phyloP scores from a whole-genome alignment of 1,139 yeast species.

The Eremothecium cymbalariae region DNA sequence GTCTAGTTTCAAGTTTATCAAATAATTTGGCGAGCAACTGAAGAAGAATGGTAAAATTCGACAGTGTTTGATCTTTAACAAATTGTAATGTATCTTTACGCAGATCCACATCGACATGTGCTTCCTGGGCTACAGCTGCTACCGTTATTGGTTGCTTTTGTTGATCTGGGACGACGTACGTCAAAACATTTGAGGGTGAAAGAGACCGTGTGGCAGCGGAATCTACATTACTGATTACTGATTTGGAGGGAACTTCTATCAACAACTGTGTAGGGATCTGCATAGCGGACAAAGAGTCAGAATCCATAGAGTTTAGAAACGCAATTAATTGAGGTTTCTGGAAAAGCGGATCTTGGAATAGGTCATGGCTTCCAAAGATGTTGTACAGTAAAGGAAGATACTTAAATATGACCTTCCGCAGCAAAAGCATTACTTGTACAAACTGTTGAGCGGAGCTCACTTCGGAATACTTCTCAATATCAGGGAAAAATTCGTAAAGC shows the following conservation, averaged over 20 bases:
- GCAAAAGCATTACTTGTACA: slow-evolving; percentile 18
- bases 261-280: no score
- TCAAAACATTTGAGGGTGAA: no score
- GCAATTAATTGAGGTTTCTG: slow-evolving; percentile 19
- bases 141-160: no score
- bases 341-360: slow-evolving; percentile 23
- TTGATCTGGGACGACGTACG: no score
- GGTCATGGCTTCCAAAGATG: slow-evolving; percentile 27
- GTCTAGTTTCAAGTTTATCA: slow-evolving; percentile 23
- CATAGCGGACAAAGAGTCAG: no score
- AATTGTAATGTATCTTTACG: slow-evolving; percentile 22
- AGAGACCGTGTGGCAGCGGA: no score
- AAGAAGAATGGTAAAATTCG: slow-evolving; percentile 22
- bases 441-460: slow-evolving; percentile 14
- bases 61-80: slow-evolving; percentile 25
- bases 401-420: slow-evolving; percentile 21
- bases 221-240: no score
- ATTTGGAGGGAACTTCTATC: no score
- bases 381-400: slow-evolving; percentile 25
- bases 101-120: slow-evolving; percentile 10
- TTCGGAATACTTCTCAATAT: slow-evolving; percentile 21
- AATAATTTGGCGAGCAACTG: slow-evolving; percentile 20
- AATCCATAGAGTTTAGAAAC: slow-evolving; percentile 6
- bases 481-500: slow-evolving; percentile 26
- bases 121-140: background rate